Evolutionary conservation across 2,329 filamentous ascomycete species (phyloP).

Genomic region (Sporothrix mexicana): DNA sequence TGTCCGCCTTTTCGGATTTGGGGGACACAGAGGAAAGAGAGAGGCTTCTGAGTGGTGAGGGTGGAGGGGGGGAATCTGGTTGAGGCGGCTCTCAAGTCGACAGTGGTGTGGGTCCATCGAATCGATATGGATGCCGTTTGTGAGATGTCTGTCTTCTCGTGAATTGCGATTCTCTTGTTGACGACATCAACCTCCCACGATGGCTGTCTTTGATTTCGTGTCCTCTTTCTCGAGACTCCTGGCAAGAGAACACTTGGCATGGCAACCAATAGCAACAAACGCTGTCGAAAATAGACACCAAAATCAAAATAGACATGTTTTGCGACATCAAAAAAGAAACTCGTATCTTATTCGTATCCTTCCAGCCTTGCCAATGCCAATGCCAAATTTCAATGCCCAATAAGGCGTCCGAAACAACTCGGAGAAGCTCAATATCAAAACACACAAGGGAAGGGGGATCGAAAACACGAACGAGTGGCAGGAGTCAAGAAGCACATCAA

Average conservation of each 20-base stretch:
- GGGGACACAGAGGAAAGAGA: background rate
- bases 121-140: background rate
- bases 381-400: background rate
- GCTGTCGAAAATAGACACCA: background rate
- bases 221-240: background rate
- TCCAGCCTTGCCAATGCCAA: background rate
- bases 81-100: background rate
- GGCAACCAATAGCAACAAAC: background rate
- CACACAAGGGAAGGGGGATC: background rate
- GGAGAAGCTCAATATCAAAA: background rate
- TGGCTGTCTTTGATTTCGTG: background rate
- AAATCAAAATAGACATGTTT: too few species aligned
- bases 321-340: slow-evolving; percentile 7
- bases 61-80: too few species aligned
- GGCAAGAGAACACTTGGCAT: background rate
- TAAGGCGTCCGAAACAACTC: background rate
- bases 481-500: background rate
- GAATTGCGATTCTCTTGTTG: background rate
- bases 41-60: background rate
- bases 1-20: slow-evolving; percentile 27
- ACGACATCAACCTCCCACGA: background rate
- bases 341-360: slow-evolving; percentile 12
- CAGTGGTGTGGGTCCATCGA: background rate
- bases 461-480: slow-evolving; percentile 8
- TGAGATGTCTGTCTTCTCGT: background rate